These are phyloP conservation scores for Mycena epipterygia DNA, from an alignment of 768 basidiomycete species.

Conservation along the genomic window DNA sequence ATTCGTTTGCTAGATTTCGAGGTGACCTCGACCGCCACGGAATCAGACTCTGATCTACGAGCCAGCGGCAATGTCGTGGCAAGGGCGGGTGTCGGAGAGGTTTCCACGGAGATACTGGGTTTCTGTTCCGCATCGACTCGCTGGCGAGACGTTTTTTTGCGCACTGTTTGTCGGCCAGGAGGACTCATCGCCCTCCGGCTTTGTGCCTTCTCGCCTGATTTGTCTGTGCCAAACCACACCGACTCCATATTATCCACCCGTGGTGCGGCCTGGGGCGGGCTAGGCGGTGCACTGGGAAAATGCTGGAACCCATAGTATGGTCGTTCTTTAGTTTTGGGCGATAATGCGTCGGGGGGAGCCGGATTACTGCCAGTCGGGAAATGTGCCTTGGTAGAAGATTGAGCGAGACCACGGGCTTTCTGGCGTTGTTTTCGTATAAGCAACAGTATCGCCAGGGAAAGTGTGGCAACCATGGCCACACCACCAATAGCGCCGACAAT, in stretches of 20 bases:
- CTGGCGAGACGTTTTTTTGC: not conserved
- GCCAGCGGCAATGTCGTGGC: not conserved
- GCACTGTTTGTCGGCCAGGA: not conserved
- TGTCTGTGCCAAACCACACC: conserved; percentile 23
- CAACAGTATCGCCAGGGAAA: conserved; percentile 26
- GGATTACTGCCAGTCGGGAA: not conserved
- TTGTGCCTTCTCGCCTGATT: not conserved
- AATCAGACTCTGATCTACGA: not conserved
- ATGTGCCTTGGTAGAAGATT: not conserved
- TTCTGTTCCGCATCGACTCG: not conserved
- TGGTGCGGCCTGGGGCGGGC: conserved; percentile 3
- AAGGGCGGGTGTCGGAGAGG: not conserved
- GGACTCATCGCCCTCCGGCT: not conserved
- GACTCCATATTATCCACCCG: not conserved
- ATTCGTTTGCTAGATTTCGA: not conserved
- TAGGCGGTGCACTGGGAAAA: not conserved
- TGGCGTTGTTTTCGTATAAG: conserved; percentile 11
- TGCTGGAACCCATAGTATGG: conserved; percentile 14
- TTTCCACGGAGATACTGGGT: not conserved
- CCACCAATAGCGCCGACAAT: conserved; percentile 27
- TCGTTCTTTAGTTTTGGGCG: conserved; percentile 8
- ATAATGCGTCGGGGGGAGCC: not conserved
- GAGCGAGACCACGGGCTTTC: not conserved
- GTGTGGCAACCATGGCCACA: conserved; percentile 22
- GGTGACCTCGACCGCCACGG: not conserved